Evolutionary conservation across 352 stramenopile genomes (phyloP).

Genomic region (Phytophthora uliginosa): DNA sequence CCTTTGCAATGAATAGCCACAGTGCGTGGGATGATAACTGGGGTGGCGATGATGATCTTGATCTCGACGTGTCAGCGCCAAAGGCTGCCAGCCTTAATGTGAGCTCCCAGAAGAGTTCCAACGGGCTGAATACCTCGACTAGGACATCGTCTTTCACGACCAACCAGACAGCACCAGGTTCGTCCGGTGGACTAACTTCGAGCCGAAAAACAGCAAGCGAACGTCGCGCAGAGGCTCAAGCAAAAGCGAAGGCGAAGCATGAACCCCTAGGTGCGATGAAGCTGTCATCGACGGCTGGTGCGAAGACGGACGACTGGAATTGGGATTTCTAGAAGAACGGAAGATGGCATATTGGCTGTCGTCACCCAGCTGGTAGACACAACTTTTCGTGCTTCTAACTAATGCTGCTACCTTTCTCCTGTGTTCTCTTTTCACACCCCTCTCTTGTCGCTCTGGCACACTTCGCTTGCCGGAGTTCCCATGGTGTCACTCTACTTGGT

Average conservation of each 20-base stretch:
- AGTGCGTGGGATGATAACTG: constrained; percentile 79
- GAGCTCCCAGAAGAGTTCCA: constrained; percentile 23
- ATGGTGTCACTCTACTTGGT: constrained; percentile 32
- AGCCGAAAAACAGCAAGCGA: constrained; percentile 62
- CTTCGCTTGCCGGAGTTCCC: background rate
- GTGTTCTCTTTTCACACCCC: background rate
- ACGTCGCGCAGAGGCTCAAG: constrained; percentile 65
- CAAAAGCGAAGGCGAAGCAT: constrained; percentile 71
- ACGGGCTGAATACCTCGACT: constrained; percentile 20
- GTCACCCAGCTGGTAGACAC: background rate
- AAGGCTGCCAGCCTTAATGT: constrained; percentile 32
- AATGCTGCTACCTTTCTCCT: constrained; percentile 40
- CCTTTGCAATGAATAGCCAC: constrained; percentile 46
- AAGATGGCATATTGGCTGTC: no score
- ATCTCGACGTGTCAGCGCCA: constrained; percentile 31
- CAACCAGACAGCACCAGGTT: constrained; percentile 10
- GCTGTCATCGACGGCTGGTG: constrained; percentile 41
- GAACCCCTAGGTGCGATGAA: constrained; percentile 72
- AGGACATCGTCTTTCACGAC: constrained; percentile 28
- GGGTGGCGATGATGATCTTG: constrained; percentile 63
- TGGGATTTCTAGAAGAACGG: constrained; percentile 72
- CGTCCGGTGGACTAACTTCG: constrained; percentile 22
- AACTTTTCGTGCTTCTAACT: constrained; percentile 15
- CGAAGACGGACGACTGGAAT: constrained; percentile 82
- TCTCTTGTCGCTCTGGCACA: background rate